Conservation (phyloP, 1,284 basidiomycete species). For the Trametes pubescens region DNA sequence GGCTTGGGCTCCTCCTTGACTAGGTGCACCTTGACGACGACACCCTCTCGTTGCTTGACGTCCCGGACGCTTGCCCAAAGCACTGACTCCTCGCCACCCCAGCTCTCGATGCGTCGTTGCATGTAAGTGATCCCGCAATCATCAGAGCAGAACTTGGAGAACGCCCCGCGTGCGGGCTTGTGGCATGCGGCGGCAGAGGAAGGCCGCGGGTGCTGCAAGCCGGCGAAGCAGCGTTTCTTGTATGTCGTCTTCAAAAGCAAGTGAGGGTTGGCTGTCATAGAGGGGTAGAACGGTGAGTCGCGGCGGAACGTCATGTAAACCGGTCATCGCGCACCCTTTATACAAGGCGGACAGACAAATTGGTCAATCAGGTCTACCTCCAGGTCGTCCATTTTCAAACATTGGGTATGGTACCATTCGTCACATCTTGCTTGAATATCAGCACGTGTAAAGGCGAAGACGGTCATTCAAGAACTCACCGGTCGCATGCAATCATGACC, state of each 20-base stretch:
- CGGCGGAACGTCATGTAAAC: not conserved
- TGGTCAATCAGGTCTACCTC: constrained; percentile 86
- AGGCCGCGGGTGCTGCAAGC: constrained; percentile 66
- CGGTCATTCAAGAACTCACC: constrained; percentile 52
- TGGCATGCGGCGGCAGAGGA: constrained; percentile 73
- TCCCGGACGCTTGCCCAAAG: constrained; percentile 78
- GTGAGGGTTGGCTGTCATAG: constrained; percentile 61
- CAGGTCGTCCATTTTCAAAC: constrained; percentile 79
- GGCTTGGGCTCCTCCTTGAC: constrained; percentile 17
- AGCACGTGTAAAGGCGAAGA: constrained; percentile 13
- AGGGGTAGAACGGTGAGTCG: not conserved
- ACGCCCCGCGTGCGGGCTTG: constrained; percentile 76
- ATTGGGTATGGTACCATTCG: constrained; percentile 89
- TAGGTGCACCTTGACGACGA: constrained; percentile 54
- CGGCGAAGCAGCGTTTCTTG: constrained; percentile 76
- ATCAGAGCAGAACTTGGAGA: constrained; percentile 88
- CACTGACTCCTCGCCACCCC: constrained; percentile 66
- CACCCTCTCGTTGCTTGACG: constrained; percentile 71
- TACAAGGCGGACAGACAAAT: constrained; percentile 83
- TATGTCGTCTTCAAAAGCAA: constrained; percentile 76
- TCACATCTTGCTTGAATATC: constrained; percentile 66
- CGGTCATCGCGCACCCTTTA: constrained; percentile 62
- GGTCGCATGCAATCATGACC: constrained; percentile 91
- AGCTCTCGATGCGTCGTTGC: constrained; percentile 65
- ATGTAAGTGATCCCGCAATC: constrained; percentile 78